A percentile compares a stretch with the other conserved stretches of the same genome.
Evolutionary conservation across 2,329 filamentous ascomycete species (phyloP).

Genomic region (Malbranchea cinnamomea): DNA sequence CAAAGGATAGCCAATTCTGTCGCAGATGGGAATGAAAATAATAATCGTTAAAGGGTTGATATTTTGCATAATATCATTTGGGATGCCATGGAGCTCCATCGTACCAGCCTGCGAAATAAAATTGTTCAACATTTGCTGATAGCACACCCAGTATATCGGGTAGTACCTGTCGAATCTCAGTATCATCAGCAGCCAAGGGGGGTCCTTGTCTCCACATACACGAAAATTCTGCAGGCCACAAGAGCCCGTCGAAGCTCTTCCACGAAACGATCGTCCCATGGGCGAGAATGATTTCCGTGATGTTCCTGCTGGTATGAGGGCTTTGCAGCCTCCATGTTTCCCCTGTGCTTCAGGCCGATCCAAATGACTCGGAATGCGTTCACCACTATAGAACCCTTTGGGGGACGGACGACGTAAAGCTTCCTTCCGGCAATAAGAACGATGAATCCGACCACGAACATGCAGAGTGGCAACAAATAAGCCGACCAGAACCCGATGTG

Average conservation of each 20-base stretch:
- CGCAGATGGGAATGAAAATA: constrained; percentile 58
- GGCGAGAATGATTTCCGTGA: constrained; percentile 24
- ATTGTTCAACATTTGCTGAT: constrained; percentile 53
- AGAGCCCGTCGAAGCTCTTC: constrained; percentile 55
- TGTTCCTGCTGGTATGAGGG: constrained; percentile 46
- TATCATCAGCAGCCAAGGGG: background rate
- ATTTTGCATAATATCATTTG: constrained; percentile 65
- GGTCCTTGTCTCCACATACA: constrained; percentile 30
- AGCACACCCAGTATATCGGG: constrained; percentile 54
- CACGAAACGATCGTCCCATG: constrained; percentile 56
- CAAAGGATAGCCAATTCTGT: constrained; percentile 51
- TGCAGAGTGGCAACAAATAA: constrained; percentile 45
- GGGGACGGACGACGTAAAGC: constrained; percentile 32
- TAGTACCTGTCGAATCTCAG: constrained; percentile 21
- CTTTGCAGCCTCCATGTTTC: constrained; percentile 49
- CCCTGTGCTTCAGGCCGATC: constrained; percentile 38
- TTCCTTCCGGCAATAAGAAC: constrained; percentile 34
- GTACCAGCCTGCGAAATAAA: constrained; percentile 48
- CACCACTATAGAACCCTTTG: constrained; percentile 49
- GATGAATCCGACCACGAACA: constrained; percentile 47
- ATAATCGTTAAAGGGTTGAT: constrained; percentile 61
- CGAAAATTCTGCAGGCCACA: constrained; percentile 54
- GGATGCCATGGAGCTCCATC: constrained; percentile 52
- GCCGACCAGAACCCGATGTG: constrained; percentile 52
- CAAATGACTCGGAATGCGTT: constrained; percentile 43